Evolutionary conservation across 208 protist genomes (phyloP), one percentile per base, ranked within the genome.

Genomic region (Leishmania tarentolae): DNA sequence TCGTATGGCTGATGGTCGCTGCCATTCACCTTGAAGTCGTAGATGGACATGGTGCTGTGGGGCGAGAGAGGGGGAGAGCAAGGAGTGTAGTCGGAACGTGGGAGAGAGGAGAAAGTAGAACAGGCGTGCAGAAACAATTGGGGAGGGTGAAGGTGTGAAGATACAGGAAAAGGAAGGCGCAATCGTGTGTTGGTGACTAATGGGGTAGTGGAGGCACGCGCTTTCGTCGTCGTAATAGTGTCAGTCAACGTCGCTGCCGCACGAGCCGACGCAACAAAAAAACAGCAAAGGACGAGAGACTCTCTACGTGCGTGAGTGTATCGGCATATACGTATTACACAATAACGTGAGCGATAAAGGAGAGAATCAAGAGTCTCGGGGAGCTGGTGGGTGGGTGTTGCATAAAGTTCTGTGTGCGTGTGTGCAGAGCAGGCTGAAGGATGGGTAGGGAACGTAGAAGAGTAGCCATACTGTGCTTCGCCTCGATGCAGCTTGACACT

Each of bases 1-100:
- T 97, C 86, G 76, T 97, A 97, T n/a, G 87, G 91, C 85, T 97
- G 80, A 66, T 93, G 89, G 70, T 95, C 86, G 24, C 78, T 81
- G 47, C 78, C 91, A 37, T 92, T 86, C 56, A 96, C 89, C 80
- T 92, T 28, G 81, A 95, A 97, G 72, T 94, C 88, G 86, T 95
- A 96, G 79, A 97, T 96, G 79, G 90, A 95, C 8, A 87, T 90
- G 71, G 71, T 31, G 44, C 42, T 70, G 53, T 42, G 66, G 72
- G 73, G 40, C 68, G n/a, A 70, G 53, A 68, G n/a, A 71, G 68
- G n/a, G 24, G 42, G 15, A 3, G 28, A 7, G 42, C 15, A 19
- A 56, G 50, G 47, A 42, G 31, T 40, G 19, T 65, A 4, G n/a
- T 65, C 0, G 13, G 0, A 1, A 66, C 35, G 2, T 15, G 31